Evolutionary conservation across 441 rosid genomes (phyloP).

Genomic region (Erysimum cheiri): DNA sequence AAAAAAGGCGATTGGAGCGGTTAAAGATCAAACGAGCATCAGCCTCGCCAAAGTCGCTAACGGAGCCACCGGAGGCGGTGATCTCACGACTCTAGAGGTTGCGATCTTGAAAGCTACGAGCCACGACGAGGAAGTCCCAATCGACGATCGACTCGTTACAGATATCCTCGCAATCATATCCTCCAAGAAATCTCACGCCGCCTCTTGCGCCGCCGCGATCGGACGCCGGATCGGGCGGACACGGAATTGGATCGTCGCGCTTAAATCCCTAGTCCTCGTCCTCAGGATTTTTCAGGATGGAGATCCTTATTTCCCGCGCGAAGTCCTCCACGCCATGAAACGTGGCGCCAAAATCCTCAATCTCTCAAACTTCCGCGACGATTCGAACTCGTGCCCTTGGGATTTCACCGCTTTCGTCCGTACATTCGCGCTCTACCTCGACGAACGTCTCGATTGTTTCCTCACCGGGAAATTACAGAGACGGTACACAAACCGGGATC

Average conservation of each 20-base stretch:
- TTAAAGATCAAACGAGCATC: slow-evolving; percentile 90
- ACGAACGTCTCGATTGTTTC: slow-evolving; percentile 77
- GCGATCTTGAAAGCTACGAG: slow-evolving; percentile 76
- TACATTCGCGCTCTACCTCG: slow-evolving; percentile 69
- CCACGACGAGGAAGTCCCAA: slow-evolving; percentile 66
- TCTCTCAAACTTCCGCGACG: slow-evolving; percentile 68
- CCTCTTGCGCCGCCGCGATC: slow-evolving; percentile 63
- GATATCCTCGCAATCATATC: slow-evolving; percentile 62
- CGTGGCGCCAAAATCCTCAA: slow-evolving; percentile 74
- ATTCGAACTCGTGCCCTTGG: slow-evolving; percentile 73
- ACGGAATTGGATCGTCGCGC: slow-evolving; percentile 78
- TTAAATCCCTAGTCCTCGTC: slow-evolving; percentile 79
- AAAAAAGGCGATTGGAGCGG: slow-evolving; percentile 81
- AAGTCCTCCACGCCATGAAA: slow-evolving; percentile 72
- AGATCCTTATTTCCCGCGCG: slow-evolving; percentile 77
- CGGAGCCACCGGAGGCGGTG: slow-evolving; percentile 51
- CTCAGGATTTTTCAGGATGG: slow-evolving; percentile 80
- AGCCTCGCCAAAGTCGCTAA: slow-evolving; percentile 78
- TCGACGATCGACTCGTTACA: slow-evolving; percentile 62
- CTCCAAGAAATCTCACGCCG: slow-evolving; percentile 61
- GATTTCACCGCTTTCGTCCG: slow-evolving; percentile 75
- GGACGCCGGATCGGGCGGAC: slow-evolving; percentile 74
- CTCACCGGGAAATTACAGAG: slow-evolving; percentile 71
- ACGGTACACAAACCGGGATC: slow-evolving; percentile 47
- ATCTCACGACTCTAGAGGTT: slow-evolving; percentile 65